A percentile compares a stretch with the other conserved stretches of the same genome.
phyloP scores from a whole-genome alignment of 176 grass and related monocot genomes.

The Calamus simplicifolius region DNA sequence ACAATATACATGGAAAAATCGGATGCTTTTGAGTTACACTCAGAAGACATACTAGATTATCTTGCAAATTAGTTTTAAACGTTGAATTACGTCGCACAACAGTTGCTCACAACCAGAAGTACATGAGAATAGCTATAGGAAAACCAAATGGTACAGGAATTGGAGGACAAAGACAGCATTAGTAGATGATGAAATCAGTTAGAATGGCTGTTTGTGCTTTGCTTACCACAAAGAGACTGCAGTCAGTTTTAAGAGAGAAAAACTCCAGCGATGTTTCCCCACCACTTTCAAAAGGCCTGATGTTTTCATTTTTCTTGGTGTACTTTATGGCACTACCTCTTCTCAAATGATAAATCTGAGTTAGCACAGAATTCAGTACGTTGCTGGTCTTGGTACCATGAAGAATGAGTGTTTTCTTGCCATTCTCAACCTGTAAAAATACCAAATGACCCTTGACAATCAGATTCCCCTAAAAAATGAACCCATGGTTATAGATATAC shows the following conservation, averaged over 20 bases:
- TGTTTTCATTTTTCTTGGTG: constrained; percentile 83
- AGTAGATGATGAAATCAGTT: too few species aligned
- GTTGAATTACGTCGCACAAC: too few species aligned
- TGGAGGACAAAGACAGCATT: too few species aligned
- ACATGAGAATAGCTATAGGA: too few species aligned
- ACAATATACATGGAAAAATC: too few species aligned
- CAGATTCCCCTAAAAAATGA: background rate
- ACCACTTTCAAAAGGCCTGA: constrained; percentile 84
- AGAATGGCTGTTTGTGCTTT: too few species aligned
- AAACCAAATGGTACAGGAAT: too few species aligned
- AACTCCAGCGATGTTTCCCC: constrained; percentile 87
- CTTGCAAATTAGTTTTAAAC: too few species aligned
- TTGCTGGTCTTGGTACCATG: constrained; percentile 82
- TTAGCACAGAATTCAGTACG: constrained; percentile 57
- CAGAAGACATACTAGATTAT: too few species aligned
- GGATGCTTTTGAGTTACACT: too few species aligned
- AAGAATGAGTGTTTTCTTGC: constrained; percentile 83
- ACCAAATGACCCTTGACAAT: background rate
- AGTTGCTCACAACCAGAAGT: too few species aligned
- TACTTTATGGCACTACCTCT: constrained; percentile 76
- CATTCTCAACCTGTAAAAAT: constrained; percentile 66
- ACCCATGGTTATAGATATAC: too few species aligned
- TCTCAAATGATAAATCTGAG: constrained; percentile 72
- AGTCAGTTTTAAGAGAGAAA: constrained; percentile 92
- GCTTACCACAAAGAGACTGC: constrained; percentile 81